Base-by-base conservation (phyloP, 768 basidiomycete species). In the Leccinum ochraceum region DNA sequence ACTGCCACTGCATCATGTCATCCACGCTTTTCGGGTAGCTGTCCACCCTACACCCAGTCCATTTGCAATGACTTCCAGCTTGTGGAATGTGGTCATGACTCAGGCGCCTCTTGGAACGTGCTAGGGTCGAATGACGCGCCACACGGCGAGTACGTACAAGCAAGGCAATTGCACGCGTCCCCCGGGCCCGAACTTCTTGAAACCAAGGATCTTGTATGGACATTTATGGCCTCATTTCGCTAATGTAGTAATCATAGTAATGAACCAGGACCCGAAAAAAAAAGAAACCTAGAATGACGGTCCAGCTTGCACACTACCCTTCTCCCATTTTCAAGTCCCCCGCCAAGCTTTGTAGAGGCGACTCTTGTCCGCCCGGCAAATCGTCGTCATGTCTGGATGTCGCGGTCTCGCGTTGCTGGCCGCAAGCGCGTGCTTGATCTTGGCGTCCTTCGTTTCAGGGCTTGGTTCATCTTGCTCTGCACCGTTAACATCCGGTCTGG, bases 401-500 rank as follows among this genome's bases (percentile, higher is more conserved):
- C 48, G 46, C 16, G 22, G 42, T 49, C 61, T 72, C 53, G 59
- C 63, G 17, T 53, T 64, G n/a, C 60, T 71, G n/a, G 58, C 51
- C 20, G 60, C 66, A 1, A 46, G 61, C 53, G 60, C 34, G 4
- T 60, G 63, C 59, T 37, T 68, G 39, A 50, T 71, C 34, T 36
- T 65, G 1, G 60, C 62, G 1, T 30, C 66, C 10, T 49, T 73
- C 53, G 76, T 72, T 59, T 63, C 68, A 36, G 81, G 69, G 28
- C 76, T 81, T 11, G 84, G 83, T 26, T 73, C 77, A 20, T 77
- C 77, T 28, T 86, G 83, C 66, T 67, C 76, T 26, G 71, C 76
- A 36, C 77, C 82, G 3, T 66, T 85, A 5, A 80, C 77, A 37
- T 65, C 72, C 30, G 86, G 86, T 42, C 78, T 75, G n/a, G 85